Evolutionary conservation across 768 basidiomycete species (phyloP).

Genomic region (Tylopilus plumbeoviolaceoides): DNA sequence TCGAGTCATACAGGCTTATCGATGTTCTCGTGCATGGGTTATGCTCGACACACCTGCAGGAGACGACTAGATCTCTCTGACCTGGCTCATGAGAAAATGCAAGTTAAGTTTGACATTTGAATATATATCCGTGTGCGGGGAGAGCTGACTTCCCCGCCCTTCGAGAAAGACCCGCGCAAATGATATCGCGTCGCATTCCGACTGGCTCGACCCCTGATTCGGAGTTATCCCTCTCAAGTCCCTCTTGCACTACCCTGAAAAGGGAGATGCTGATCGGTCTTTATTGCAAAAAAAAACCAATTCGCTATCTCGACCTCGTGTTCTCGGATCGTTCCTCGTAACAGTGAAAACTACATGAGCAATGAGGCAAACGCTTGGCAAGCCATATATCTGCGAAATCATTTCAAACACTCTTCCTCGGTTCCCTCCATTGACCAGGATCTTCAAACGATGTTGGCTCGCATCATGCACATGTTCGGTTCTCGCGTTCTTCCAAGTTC

Average conservation of each 20-base stretch:
- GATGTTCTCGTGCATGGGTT: not conserved
- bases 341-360: not conserved
- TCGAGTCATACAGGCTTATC: not conserved
- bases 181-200: too few species aligned
- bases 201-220: not conserved
- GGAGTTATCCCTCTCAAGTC: not conserved
- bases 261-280: not conserved
- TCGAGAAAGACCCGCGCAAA: not conserved
- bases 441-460: not conserved
- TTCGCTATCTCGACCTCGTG: conserved; percentile 11
- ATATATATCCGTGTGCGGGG: not conserved
- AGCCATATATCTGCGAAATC: not conserved
- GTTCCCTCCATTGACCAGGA: not conserved
- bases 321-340: conserved; percentile 6
- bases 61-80: not conserved
- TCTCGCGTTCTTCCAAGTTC: not conserved
- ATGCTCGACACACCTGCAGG: not conserved
- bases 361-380: not conserved
- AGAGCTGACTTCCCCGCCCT: not conserved
- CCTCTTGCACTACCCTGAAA: not conserved
- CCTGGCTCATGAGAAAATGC: conserved; percentile 1
- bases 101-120: conserved; percentile 4
- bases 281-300: conserved; percentile 3
- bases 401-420: not conserved
- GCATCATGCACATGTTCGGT: not conserved